These are phyloP conservation scores for Fulvia fulva DNA, from an alignment of 2,329 filamentous ascomycete species.

Conservation along the genomic window DNA sequence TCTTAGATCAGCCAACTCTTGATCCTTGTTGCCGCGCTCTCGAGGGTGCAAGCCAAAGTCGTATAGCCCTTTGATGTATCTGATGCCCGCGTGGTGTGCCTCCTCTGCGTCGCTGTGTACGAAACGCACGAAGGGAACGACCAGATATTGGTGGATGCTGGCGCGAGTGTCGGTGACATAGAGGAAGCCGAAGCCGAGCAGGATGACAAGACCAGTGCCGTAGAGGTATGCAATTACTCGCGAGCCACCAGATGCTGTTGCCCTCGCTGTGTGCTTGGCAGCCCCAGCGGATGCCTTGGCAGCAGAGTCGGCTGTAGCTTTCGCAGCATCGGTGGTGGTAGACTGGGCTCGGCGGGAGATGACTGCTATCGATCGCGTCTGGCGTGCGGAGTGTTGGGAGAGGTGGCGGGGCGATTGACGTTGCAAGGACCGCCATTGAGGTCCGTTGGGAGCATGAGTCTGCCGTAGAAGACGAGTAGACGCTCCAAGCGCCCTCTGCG, in stretches of 20 bases:
- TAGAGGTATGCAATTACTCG: constrained; percentile 49
- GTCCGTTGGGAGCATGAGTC: constrained; percentile 15
- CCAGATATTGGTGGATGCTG: constrained; percentile 50
- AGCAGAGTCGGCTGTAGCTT: neutral
- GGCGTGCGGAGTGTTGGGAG: constrained; percentile 13
- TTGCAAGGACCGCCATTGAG: constrained; percentile 23
- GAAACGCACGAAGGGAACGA: constrained; percentile 60
- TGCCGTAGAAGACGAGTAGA: constrained; percentile 19
- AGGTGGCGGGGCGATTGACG: constrained; percentile 26
- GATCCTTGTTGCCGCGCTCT: constrained; percentile 65
- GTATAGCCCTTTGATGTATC: constrained; percentile 68
- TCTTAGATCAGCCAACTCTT: constrained; percentile 48
- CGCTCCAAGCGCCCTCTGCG: constrained; percentile 19
- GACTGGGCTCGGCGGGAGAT: constrained; percentile 13
- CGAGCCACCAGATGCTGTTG: constrained; percentile 36
- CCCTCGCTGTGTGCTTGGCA: constrained; percentile 32
- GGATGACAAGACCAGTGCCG: constrained; percentile 52
- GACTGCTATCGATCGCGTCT: constrained; percentile 6
- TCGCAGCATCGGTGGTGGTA: constrained; percentile 4
- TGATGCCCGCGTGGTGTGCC: constrained; percentile 78
- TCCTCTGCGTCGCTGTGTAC: constrained; percentile 77
- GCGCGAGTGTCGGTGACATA: constrained; percentile 54
- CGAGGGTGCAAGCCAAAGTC: constrained; percentile 72
- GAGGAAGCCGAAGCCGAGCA: constrained; percentile 44
- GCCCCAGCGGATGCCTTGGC: neutral